Evolutionary conservation across 495 filamentous ascomycete species (phyloP).

Genomic region (Collariella sp.): DNA sequence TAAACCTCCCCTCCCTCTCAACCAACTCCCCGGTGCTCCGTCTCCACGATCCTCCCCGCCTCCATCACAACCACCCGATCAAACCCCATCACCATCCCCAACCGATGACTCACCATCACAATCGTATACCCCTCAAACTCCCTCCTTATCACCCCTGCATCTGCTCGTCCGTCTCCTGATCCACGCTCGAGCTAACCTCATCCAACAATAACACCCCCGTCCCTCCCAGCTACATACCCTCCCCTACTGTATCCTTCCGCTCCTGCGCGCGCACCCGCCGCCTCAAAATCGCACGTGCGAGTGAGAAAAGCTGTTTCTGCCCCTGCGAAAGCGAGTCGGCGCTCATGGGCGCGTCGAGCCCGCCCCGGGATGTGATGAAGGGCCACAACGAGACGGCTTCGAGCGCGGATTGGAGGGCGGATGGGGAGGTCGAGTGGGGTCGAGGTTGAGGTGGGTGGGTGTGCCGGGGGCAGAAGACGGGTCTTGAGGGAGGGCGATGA

Average conservation of each 20-base stretch:
- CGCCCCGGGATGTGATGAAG: slow-evolving; percentile 43
- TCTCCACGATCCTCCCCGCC: slow-evolving; percentile 34
- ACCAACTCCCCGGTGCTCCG: slow-evolving; percentile 25
- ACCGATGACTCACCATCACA: slow-evolving; percentile 40
- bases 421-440: slow-evolving; percentile 30
- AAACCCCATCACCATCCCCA: slow-evolving; percentile 41
- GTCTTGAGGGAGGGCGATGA: slow-evolving; percentile 45
- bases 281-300: slow-evolving; percentile 53
- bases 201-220: slow-evolving; percentile 28
- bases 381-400: slow-evolving; percentile 41
- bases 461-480: slow-evolving; percentile 48
- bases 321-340: slow-evolving; percentile 49
- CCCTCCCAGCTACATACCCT: slow-evolving; percentile 7
- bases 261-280: slow-evolving; percentile 17
- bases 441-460: slow-evolving; percentile 35
- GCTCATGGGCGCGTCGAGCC: slow-evolving; percentile 43
- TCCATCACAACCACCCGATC: slow-evolving; percentile 42
- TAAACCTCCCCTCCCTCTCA: slow-evolving; percentile 28
- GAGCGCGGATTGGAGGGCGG: slow-evolving; percentile 38
- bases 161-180: slow-evolving; percentile 35
- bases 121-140: slow-evolving; percentile 42
- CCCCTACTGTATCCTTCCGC: too few species aligned
- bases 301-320: slow-evolving; percentile 55
- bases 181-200: slow-evolving; percentile 38
- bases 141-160: slow-evolving; percentile 37